Evolutionary conservation across 495 filamentous ascomycete species (phyloP).

Genomic region (Glutinoglossum americanum): DNA sequence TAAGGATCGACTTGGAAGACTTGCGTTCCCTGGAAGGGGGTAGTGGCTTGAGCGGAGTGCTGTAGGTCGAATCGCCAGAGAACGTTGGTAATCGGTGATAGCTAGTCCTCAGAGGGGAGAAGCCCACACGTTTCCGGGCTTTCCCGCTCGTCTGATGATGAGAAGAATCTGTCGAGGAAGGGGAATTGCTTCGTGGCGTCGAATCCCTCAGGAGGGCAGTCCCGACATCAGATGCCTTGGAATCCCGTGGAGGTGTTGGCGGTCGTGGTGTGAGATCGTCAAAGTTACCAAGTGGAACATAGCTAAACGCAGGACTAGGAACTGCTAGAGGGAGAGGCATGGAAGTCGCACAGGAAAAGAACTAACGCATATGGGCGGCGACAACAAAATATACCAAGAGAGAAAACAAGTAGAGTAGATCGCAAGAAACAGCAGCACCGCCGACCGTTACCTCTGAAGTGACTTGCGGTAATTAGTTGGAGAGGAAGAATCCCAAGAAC

Average conservation of each 20-base stretch:
- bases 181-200: background rate
- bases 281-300: conserved; percentile 1
- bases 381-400: background rate
- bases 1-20: conserved; percentile 72
- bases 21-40: conserved; percentile 42
- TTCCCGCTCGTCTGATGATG: background rate
- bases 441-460: background rate
- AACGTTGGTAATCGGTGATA: conserved; percentile 39
- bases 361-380: background rate
- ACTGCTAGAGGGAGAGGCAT: background rate
- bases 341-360: background rate
- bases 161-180: background rate
- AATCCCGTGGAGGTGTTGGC: conserved; percentile 4
- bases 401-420: background rate
- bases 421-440: background rate
- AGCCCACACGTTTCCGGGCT: conserved; percentile 11
- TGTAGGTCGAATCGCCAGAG: conserved; percentile 21
- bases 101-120: conserved; percentile 38
- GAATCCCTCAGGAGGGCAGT: background rate
- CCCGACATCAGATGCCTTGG: background rate
- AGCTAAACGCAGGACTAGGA: background rate
- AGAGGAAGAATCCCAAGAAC: background rate
- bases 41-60: conserved; percentile 23
- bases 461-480: background rate
- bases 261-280: conserved; percentile 3